These are phyloP conservation scores for Phyllostachys edulis DNA, from an alignment of 176 grass and related monocot species.

Conservation along the genomic window DNA sequence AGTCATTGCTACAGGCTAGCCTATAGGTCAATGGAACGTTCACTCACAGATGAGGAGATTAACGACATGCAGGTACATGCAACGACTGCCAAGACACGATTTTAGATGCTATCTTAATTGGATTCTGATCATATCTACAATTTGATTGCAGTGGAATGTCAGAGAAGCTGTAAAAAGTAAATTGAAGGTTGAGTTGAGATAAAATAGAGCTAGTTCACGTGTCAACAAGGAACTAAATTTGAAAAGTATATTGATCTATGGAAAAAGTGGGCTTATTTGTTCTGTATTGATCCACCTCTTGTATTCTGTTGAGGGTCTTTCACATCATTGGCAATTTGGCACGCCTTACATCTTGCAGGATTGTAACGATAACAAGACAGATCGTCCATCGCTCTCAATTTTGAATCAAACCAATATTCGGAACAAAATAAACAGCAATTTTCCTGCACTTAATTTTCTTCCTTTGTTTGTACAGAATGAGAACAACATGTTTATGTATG, in stretches of 20 bases:
- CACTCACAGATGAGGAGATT: slow-evolving; percentile 89
- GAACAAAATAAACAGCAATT: not conserved
- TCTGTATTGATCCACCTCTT: not conserved
- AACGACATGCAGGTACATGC: slow-evolving; percentile 72
- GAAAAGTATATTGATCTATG: not conserved
- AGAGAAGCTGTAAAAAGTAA: slow-evolving; percentile 86
- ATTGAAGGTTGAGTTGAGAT: slow-evolving; percentile 80
- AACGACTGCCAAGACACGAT: not conserved
- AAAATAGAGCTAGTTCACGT: slow-evolving; percentile 12
- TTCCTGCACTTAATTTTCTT: not conserved
- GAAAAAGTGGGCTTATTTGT: not conserved
- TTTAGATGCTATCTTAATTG: not conserved
- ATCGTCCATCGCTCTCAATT: not conserved
- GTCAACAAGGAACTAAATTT: slow-evolving; percentile 27
- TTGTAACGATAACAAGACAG: not conserved
- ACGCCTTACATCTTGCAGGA: not conserved
- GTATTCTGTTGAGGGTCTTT: not conserved
- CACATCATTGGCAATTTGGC: not conserved
- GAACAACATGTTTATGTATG: not conserved
- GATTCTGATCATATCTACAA: slow-evolving; percentile 20
- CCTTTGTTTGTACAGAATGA: not conserved
- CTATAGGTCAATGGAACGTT: slow-evolving; percentile 87
- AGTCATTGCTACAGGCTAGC: slow-evolving; percentile 96
- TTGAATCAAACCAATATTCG: not conserved
- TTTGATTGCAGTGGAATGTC: slow-evolving; percentile 71